Percentiles rank a stretch among this genome's conserved stretches.
Conservation (phyloP, 768 basidiomycete genomes). For the Cyathus striatus region DNA sequence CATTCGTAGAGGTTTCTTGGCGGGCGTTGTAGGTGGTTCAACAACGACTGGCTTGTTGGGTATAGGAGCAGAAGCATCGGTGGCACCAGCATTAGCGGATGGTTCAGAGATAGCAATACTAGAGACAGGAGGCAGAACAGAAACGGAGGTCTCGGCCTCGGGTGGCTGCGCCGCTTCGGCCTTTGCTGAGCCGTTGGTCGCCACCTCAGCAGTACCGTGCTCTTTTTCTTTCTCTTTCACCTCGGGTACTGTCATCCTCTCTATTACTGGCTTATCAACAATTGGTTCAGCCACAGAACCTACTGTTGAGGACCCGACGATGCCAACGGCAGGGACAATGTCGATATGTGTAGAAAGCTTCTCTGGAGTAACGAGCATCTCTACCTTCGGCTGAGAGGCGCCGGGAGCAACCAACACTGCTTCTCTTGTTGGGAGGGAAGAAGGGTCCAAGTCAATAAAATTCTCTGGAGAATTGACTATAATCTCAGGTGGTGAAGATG, state of each 20-base stretch:
- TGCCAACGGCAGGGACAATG: too few relatives aligned
- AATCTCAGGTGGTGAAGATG: neutral
- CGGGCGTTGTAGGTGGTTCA: conserved; percentile 3
- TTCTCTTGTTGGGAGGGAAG: too few relatives aligned
- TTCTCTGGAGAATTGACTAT: conserved; percentile 2
- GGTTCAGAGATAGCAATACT: too few relatives aligned
- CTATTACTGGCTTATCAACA: conserved; percentile 5
- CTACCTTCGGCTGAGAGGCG: neutral
- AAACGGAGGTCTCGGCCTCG: too few relatives aligned
- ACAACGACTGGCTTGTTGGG: too few relatives aligned
- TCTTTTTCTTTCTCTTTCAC: conserved; percentile 5
- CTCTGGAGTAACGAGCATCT: conserved; percentile 3
- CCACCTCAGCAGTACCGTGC: neutral
- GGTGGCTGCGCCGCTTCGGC: conserved; percentile 3
- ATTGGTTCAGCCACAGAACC: conserved; percentile 1
- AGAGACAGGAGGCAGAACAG: too few relatives aligned
- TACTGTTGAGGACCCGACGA: neutral
- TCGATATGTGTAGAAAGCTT: too few relatives aligned
- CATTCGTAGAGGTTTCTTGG: conserved; percentile 7
- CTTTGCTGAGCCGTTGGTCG: too few relatives aligned
- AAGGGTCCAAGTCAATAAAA: too few relatives aligned
- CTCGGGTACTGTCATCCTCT: conserved; percentile 4
- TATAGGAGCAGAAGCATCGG: too few relatives aligned
- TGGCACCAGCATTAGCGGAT: too few relatives aligned
- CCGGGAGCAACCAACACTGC: too few relatives aligned